Evolutionary conservation across 345 rosid species (phyloP), one percentile per base, ranked within the genome.

Genomic region (Luvunga scandens): DNA sequence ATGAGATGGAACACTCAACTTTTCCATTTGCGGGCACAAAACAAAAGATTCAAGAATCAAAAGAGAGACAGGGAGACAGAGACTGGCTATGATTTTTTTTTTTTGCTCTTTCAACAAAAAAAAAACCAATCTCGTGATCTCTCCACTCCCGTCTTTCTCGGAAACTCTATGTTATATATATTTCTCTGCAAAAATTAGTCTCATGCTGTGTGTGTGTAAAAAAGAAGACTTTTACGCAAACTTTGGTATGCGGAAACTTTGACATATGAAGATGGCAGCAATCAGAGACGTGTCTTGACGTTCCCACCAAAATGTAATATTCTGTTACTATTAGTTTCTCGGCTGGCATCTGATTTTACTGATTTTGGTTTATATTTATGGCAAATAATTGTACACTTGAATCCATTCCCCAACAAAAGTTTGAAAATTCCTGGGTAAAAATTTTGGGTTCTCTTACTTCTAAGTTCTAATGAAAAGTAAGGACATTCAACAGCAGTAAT

Each of bases 1-100:
- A 19, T 77, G 76, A 66, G 80, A 57, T 28, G 90, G 88, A 39
- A 83, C 79, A 25, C n/a, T 71, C 86, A 78, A 78, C 5, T 81
- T 79, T 69, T 68, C 79, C 82, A 45, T 73, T 7, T 66, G 66
- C 36, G 21, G 22, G 2, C 31, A n/a, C 7, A 50, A 12, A 42
- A 56, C 38, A 57, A 57, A 2, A 42, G 30, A 21, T 33, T 7
- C 24, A 22, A 33, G 6, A 66, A 31, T 22, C 50, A 19, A 48
- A 31, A 66, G 28, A 73, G 65, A 79, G 60, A n/a, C 8, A 30
- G 18, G 69, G 33, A 30, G 60, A 45, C 36, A 77, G 65, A 79
- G 59, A 61, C 7, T 22, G 55, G 56, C 25, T 60, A 24, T 34
- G 48, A 27, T 21, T 27, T 45, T 69, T 34, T 77, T 10, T 38